These are phyloP conservation scores for Paracorniculantispora psalliotae DNA, from an alignment of 2,329 filamentous ascomycete genomes.

Conservation along the genomic window DNA sequence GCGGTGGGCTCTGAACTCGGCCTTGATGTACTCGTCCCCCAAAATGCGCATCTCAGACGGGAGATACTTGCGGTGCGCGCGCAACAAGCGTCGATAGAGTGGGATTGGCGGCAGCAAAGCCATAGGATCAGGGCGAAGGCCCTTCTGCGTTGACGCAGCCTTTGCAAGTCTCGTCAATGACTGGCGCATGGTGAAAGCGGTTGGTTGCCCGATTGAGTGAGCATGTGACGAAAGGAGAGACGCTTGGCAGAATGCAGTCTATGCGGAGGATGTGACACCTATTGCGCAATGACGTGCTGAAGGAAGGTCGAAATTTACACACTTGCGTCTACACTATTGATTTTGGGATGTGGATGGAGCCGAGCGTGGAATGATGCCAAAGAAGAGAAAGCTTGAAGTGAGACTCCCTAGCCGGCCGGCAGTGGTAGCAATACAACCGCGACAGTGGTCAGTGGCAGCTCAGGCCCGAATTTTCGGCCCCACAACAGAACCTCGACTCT, in stretches of 20 bases:
- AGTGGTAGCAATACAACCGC: neutral
- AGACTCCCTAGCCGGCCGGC: neutral
- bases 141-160: slow-evolving; percentile 26
- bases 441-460: neutral
- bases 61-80: slow-evolving; percentile 77
- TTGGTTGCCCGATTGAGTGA: neutral
- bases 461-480: slow-evolving; percentile 11
- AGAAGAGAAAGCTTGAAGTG: neutral
- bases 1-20: slow-evolving; percentile 81
- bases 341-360: neutral
- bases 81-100: slow-evolving; percentile 81
- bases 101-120: slow-evolving; percentile 82
- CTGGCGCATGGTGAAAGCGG: slow-evolving; percentile 22
- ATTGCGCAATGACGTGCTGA: no score
- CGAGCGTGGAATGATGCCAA: neutral
- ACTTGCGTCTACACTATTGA: no score
- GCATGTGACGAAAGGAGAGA: slow-evolving; percentile 1
- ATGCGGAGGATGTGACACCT: neutral
- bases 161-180: slow-evolving; percentile 32
- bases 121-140: slow-evolving; percentile 39
- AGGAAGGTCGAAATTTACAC: neutral
- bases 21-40: slow-evolving; percentile 89
- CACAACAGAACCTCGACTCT: neutral
- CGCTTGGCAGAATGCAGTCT: no score
- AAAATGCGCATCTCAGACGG: slow-evolving; percentile 70